phyloP scores from a whole-genome alignment of 345 rosid genomes.

The Euclidium syriacum region DNA sequence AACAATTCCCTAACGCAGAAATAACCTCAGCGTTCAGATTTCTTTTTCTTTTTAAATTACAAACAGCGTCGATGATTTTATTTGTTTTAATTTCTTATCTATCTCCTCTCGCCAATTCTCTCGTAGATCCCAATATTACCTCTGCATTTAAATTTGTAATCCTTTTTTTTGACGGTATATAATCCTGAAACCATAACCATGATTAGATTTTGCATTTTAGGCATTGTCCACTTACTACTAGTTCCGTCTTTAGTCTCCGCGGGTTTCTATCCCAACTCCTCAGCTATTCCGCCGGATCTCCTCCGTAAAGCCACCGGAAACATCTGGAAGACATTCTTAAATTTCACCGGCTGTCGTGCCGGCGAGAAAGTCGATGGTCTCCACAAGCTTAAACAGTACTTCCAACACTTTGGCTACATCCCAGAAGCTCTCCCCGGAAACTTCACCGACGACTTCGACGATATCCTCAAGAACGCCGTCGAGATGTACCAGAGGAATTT shows the following conservation, averaged over 20 bases:
- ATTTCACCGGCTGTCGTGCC: constrained; percentile 26
- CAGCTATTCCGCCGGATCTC: constrained; percentile 19
- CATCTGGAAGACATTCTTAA: constrained; percentile 25
- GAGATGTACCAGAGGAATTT: constrained; percentile 70
- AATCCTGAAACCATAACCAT: not conserved
- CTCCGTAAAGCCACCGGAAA: constrained; percentile 7
- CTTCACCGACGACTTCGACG: constrained; percentile 70
- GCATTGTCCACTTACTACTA: constrained; percentile 6
- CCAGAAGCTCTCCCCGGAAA: constrained; percentile 23
- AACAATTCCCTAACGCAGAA: not conserved
- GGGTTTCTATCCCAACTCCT: constrained; percentile 19
- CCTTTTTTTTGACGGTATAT: too few species aligned
- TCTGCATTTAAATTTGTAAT: not conserved
- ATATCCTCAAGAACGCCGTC: constrained; percentile 50
- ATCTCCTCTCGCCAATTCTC: constrained; percentile 31
- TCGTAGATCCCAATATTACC: constrained; percentile 22
- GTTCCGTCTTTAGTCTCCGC: constrained; percentile 23
- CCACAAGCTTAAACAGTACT: constrained; percentile 25
- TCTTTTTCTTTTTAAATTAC: not conserved
- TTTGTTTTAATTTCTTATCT: constrained; percentile 1
- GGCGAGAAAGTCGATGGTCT: constrained; percentile 26
- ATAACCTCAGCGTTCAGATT: not conserved
- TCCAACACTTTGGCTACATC: constrained; percentile 33
- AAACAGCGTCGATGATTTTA: not conserved
- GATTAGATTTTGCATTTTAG: constrained; percentile 10